These are phyloP conservation scores for Scedosporium aurantiacum DNA, from an alignment of 2,329 filamentous ascomycete species.

Conservation along the genomic window DNA sequence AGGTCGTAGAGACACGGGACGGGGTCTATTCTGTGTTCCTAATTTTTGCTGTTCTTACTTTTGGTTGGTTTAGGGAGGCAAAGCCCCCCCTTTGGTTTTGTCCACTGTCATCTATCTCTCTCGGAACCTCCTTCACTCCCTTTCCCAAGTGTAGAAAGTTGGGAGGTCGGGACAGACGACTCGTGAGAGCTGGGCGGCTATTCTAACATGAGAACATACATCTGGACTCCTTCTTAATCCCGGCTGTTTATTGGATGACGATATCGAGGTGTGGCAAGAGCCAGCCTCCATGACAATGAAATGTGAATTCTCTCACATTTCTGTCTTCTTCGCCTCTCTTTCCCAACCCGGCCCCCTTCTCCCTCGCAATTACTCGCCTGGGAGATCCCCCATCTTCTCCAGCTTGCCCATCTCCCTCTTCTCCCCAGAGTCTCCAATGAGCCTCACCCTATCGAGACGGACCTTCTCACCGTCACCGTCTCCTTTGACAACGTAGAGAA, in stretches of 20 bases:
- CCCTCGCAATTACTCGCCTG: constrained; percentile 38
- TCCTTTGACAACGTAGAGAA: constrained; percentile 81
- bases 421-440: constrained; percentile 83
- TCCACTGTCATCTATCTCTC: background rate
- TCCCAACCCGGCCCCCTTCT: background rate
- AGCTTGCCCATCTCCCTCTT: constrained; percentile 90
- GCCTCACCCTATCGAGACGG: constrained; percentile 63
- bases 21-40: background rate
- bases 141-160: background rate
- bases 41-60: background rate
- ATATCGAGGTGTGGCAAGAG: background rate
- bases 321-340: background rate
- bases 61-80: background rate
- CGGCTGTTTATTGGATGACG: background rate
- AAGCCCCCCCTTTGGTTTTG: background rate
- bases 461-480: constrained; percentile 77
- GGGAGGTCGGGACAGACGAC: background rate
- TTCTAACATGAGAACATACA: background rate
- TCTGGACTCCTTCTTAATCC: background rate
- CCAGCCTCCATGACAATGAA: too few species aligned
- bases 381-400: constrained; percentile 81
- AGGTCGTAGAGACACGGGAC: background rate
- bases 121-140: background rate
- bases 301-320: background rate
- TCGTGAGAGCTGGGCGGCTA: background rate